Base-by-base conservation (phyloP, 2,329 filamentous ascomycete species). In the Monilinia fructigena region DNA sequence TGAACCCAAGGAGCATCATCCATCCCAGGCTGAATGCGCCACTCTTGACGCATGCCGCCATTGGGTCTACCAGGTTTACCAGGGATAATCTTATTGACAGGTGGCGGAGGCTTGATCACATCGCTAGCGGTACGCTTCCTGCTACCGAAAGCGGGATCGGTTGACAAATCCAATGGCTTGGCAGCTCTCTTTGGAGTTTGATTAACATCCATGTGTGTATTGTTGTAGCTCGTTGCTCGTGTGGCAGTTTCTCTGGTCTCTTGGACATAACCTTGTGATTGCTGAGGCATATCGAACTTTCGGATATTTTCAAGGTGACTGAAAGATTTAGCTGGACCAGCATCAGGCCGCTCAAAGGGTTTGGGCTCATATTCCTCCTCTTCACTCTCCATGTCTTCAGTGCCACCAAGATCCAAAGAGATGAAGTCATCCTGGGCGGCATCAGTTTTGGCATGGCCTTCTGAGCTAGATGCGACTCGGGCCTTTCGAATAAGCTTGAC, bases 401-500 rank as follows among this genome's bases (percentile, higher is more conserved):
- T 63, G 26, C 78, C 76, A 56, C 84, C 85, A 55, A 90, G 82
- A 71, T 88, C 90, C 68, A 94, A 91, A 0, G 94, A 96, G 65
- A 99, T 97, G 75, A 97, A 98, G 71, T 99, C 94, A 67, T 90
- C 89, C 28, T 83, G 82, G 56, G 88, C 84, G 1, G 83, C 81
- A 28, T 86, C 82, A 1, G 83, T 79, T 14, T 81, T 79, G 0
- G 81, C 77, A 40, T 83, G 81, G 35, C 81, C 79, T 12, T 73
- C 74, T 7, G 79, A 75, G 7, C 79, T 77, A 3, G 81, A 79
- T 48, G 88, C 85, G 45, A 93, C 82, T 58, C 93, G 91, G 2
- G 93, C 92, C 75, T 97, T 97, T 72, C 93, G 89, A 72, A 98
- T 97, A 68, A 97, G 79, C 74, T 96, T 91, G 47, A 98, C 91